Percentiles rank a stretch among this genome's conserved stretches.
Conservation (phyloP, 2,329 filamentous ascomycete species). For the Furcasterigmium sp. region DNA sequence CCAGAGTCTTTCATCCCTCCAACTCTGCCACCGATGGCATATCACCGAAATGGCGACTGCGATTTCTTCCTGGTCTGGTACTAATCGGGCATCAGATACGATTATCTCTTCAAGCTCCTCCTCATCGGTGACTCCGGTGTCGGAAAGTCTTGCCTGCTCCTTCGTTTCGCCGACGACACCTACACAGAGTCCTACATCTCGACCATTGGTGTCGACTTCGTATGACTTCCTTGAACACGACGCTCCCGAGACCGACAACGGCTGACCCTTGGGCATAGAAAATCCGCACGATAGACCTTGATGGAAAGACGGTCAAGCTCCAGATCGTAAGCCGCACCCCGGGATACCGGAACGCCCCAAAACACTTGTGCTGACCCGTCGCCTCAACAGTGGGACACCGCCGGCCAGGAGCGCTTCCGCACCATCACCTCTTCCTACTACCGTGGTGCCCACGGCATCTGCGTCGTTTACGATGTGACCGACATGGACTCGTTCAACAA, state of each 20-base stretch:
- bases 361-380: constrained; percentile 21
- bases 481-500: constrained; percentile 99
- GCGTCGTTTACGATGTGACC: constrained; percentile 99
- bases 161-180: constrained; percentile 97
- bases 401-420: constrained; percentile 98
- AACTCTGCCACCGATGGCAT: background rate
- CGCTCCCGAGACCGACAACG: background rate
- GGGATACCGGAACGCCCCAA: background rate
- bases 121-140: constrained; percentile 99
- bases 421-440: constrained; percentile 99
- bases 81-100: constrained; percentile 68
- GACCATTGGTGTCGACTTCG: constrained; percentile 98
- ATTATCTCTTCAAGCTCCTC: constrained; percentile 99
- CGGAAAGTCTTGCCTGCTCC: constrained; percentile 97
- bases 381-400: constrained; percentile 83
- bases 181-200: constrained; percentile 99
- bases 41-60: background rate
- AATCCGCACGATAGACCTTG: constrained; percentile 99
- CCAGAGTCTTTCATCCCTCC: constrained; percentile 2
- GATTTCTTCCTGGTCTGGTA: constrained; percentile 2
- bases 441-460: constrained; percentile 97
- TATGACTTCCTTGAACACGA: constrained; percentile 41
- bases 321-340: constrained; percentile 75
- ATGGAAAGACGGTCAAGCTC: constrained; percentile 99
- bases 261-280: constrained; percentile 54